These are phyloP conservation scores for Kwoniella dejecticola DNA, from an alignment of 768 basidiomycete genomes.

Conservation along the genomic window DNA sequence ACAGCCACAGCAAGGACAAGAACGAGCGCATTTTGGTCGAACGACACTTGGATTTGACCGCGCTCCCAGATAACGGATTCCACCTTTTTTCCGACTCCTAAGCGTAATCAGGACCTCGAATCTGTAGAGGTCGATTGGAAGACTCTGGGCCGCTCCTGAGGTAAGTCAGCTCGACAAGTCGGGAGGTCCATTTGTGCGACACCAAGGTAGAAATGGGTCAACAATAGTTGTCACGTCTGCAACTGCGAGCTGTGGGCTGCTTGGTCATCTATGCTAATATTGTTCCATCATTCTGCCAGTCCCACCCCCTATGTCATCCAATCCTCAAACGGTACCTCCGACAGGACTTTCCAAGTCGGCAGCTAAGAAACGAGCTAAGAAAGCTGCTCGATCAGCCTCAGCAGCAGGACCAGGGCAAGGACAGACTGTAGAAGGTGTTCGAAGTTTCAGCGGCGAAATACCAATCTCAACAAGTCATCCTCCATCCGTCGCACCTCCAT, in stretches of 20 bases:
- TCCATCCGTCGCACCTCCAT: slow-evolving; percentile 16
- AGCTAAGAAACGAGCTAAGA: slow-evolving; percentile 51
- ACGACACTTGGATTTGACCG: background rate
- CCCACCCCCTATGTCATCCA: slow-evolving; percentile 39
- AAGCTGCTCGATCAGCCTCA: slow-evolving; percentile 32
- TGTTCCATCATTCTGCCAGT: background rate
- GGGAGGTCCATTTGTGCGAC: background rate
- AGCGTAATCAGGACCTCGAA: slow-evolving; percentile 9
- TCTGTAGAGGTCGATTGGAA: slow-evolving; percentile 21
- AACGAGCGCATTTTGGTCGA: slow-evolving; percentile 9
- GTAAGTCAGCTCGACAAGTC: background rate
- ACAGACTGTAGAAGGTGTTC: background rate
- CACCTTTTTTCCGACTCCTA: slow-evolving; percentile 8
- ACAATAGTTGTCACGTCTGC: too few species aligned
- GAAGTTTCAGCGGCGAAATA: slow-evolving; percentile 18
- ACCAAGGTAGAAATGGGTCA: too few species aligned
- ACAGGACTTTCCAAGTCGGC: slow-evolving; percentile 46
- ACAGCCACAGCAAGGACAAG: too few species aligned
- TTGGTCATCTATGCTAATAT: background rate
- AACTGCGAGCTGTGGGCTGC: too few species aligned
- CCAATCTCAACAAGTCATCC: background rate
- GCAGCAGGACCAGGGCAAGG: too few species aligned
- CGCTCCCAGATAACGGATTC: background rate
- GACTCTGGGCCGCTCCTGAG: slow-evolving; percentile 25
- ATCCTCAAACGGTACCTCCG: slow-evolving; percentile 27